These are phyloP conservation scores for Cryptococcus neoformans DNA, from an alignment of 1,284 basidiomycete genomes.

Conservation along the genomic window DNA sequence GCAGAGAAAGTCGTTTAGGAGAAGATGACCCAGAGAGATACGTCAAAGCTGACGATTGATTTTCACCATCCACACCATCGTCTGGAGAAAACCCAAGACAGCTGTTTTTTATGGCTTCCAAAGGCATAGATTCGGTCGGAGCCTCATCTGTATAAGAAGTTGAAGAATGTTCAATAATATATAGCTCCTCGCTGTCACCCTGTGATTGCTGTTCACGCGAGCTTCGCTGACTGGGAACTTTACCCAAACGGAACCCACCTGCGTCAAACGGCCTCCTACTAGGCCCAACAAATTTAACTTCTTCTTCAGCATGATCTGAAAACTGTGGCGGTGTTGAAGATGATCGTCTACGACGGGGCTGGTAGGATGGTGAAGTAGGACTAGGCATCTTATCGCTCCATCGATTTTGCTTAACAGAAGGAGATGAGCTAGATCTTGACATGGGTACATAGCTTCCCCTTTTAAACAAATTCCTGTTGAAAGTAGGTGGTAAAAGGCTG, in stretches of 20 bases:
- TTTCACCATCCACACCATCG: neutral
- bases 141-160: too few species aligned
- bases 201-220: too few species aligned
- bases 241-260: too few species aligned
- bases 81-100: neutral
- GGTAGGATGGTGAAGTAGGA: neutral
- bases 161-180: too few species aligned
- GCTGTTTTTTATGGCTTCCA: neutral
- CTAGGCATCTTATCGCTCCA: neutral
- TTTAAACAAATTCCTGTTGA: neutral
- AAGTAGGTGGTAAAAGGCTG: conserved; percentile 6
- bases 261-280: too few species aligned
- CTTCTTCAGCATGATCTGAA: too few species aligned
- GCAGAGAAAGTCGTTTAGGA: conserved; percentile 17
- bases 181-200: too few species aligned
- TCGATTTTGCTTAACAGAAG: too few species aligned
- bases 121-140: too few species aligned
- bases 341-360: neutral
- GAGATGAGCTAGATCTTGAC: neutral
- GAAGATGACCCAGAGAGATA: conserved; percentile 1
- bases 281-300: too few species aligned
- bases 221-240: too few species aligned
- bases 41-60: neutral
- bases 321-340: too few species aligned
- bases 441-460: neutral